Percentiles rank a stretch among this genome's conserved stretches.
Conservation (phyloP, 2,329 filamentous ascomycete species). For the Aspergillus versicolor region DNA sequence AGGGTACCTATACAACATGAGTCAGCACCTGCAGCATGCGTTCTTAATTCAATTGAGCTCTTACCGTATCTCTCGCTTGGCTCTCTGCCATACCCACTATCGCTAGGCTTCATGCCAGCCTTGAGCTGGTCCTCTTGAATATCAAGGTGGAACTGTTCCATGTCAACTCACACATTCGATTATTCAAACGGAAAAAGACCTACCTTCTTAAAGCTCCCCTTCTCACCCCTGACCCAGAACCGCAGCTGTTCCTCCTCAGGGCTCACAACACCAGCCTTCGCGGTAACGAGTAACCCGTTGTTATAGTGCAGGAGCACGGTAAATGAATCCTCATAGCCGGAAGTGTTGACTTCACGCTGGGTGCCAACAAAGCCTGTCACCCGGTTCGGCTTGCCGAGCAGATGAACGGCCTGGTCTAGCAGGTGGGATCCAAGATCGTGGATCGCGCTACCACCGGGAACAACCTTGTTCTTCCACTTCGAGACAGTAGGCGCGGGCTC, state of each 20-base stretch:
- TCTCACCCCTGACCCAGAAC: slow-evolving; percentile 74
- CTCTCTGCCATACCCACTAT: slow-evolving; percentile 66
- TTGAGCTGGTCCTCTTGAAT: slow-evolving; percentile 73
- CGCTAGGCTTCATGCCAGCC: slow-evolving; percentile 60
- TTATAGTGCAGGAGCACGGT: slow-evolving; percentile 67
- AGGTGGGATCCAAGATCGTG: slow-evolving; percentile 77
- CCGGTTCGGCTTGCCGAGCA: slow-evolving; percentile 67
- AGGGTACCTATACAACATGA: slow-evolving; percentile 40
- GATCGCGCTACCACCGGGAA: slow-evolving; percentile 66
- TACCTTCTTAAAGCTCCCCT: slow-evolving; percentile 72
- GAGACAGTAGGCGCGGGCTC: slow-evolving; percentile 43
- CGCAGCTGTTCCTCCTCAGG: slow-evolving; percentile 68
- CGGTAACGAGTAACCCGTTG: slow-evolving; percentile 63
- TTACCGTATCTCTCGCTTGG: slow-evolving; percentile 57
- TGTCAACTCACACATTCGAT: not conserved
- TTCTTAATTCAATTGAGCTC: not conserved
- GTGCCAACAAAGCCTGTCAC: slow-evolving; percentile 69
- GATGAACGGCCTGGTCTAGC: slow-evolving; percentile 69
- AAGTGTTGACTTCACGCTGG: slow-evolving; percentile 60
- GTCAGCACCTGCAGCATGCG: not conserved
- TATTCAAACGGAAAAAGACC: not conserved
- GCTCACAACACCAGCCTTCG: slow-evolving; percentile 68
- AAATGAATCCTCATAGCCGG: slow-evolving; percentile 49
- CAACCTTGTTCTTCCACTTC: slow-evolving; percentile 68
- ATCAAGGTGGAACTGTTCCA: slow-evolving; percentile 59